These are phyloP conservation scores for Penicillium lagena DNA, from an alignment of 495 filamentous ascomycete genomes.

Conservation along the genomic window DNA sequence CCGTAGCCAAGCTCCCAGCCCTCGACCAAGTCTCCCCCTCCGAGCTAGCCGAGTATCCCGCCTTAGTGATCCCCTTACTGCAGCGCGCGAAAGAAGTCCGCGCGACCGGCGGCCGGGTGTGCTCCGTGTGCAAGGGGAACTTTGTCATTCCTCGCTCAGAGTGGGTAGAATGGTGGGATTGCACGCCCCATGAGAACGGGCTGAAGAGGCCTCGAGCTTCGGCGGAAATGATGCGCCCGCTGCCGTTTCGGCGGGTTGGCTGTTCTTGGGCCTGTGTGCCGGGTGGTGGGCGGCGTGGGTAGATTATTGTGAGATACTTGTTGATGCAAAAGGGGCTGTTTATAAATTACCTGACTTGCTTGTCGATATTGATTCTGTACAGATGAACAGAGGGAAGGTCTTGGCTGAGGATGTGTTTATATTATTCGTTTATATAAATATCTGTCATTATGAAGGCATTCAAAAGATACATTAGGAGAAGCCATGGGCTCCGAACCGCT, in stretches of 20 bases:
- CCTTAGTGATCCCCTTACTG: slow-evolving; percentile 33
- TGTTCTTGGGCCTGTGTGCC: slow-evolving; percentile 64
- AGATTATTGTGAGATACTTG: background rate
- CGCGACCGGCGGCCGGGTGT: slow-evolving; percentile 45
- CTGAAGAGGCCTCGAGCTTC: slow-evolving; percentile 30
- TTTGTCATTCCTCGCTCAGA: slow-evolving; percentile 55
- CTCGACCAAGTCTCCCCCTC: slow-evolving; percentile 38
- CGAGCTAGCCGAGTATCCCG: slow-evolving; percentile 33
- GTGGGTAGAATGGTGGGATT: slow-evolving; percentile 74
- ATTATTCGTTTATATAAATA: too few species aligned
- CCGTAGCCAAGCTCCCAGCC: slow-evolving; percentile 33
- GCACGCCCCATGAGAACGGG: slow-evolving; percentile 37
- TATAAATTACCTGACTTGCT: background rate
- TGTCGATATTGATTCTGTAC: background rate
- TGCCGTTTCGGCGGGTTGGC: slow-evolving; percentile 58
- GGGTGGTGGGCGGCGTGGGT: slow-evolving; percentile 5
- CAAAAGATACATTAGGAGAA: too few species aligned
- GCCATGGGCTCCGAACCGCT: too few species aligned
- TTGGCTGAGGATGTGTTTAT: too few species aligned
- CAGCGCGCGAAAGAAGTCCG: slow-evolving; percentile 35
- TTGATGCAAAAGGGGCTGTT: background rate
- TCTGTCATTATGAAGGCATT: too few species aligned
- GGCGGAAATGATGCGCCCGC: slow-evolving; percentile 31
- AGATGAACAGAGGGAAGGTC: too few species aligned
- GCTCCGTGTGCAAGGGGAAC: slow-evolving; percentile 53